Evolutionary conservation across 371 early-diverging fungal species (phyloP), one percentile per base, ranked within the genome.

Genomic region (Apophysomyces trapeziformis): DNA sequence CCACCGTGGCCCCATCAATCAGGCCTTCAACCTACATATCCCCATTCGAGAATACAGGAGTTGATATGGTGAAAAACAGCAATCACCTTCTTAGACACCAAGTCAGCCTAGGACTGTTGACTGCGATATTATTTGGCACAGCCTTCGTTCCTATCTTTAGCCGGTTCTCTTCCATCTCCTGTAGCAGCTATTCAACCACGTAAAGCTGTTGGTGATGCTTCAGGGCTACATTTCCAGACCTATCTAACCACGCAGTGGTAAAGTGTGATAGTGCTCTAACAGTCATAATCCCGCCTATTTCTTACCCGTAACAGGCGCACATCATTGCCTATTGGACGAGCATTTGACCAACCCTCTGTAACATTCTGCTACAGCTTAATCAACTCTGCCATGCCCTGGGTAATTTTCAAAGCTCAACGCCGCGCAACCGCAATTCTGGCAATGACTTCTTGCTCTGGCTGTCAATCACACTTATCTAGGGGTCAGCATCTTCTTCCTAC

Each of bases 51-150:
- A 43, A 5, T 65, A 59, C 60, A 5, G 38, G 1, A 11, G 16
- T 11, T 2, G 9, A 4, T 46, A 54, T 38, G 38, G 38, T 1
- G 16, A 21, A 5, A 11, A 4, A 5, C 66, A 65, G 62, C 1
- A 1, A 1, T 21, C 21, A 1, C 21, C 21, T 21, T 21, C 1
- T 1, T 21, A 21, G 21, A 66, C n/a, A 70, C 61, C 39, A 50
- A 61, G 18, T 11, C 61, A 41, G 70, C 70, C 0, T 70, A 70
- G 5, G 66, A 69, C 69, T 1, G 59, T 68, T 7, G 46, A 63
- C 38, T 45, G 69, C 5, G 36, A 43, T 1, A n/a, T 50, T 12
- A 60, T 69, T n/a, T 69, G 69, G 69, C 2, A 0, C 0, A 13
- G n/a, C 0, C 65, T 69, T 14, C 41, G 44, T 0, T 7, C 8